Conservation (phyloP, 768 basidiomycete species). For the Sistotremastrum suecicum region DNA sequence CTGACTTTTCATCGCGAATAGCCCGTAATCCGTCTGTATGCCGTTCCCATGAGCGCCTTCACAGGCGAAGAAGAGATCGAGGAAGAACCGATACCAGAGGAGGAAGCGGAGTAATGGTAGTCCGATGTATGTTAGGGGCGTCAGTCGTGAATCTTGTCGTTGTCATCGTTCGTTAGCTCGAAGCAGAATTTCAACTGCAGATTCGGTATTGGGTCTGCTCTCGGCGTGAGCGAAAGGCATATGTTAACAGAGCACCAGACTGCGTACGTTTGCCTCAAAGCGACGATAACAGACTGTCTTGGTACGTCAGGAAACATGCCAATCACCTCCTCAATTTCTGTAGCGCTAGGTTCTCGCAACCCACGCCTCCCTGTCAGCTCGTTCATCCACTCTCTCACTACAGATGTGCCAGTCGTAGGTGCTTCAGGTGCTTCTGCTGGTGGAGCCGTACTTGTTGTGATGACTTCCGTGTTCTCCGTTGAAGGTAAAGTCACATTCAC, state of each 20-base stretch:
- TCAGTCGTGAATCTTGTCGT: too few relatives aligned
- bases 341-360: constrained; percentile 56
- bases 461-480: constrained; percentile 37
- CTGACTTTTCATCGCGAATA: constrained; percentile 19
- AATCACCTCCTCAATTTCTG: constrained; percentile 60
- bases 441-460: constrained; percentile 44
- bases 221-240: constrained; percentile 5
- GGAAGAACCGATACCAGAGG: constrained; percentile 25
- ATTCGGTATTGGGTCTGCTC: constrained; percentile 60
- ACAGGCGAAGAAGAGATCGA: constrained; percentile 67
- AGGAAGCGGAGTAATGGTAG: constrained; percentile 24
- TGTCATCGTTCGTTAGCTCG: constrained; percentile 23
- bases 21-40: constrained; percentile 89
- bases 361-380: constrained; percentile 59
- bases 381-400: constrained; percentile 68
- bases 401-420: constrained; percentile 26
- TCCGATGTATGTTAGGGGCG: not conserved
- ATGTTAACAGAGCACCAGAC: not conserved
- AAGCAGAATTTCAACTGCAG: constrained; percentile 69
- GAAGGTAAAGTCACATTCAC: constrained; percentile 7
- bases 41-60: constrained; percentile 82
- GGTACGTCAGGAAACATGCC: constrained; percentile 76
- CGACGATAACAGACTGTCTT: constrained; percentile 57
- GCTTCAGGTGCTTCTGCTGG: constrained; percentile 12
- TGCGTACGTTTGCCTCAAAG: constrained; percentile 69